These are phyloP conservation scores for Lumnitzera racemosa DNA, from an alignment of 345 rosid species.

Conservation along the genomic window DNA sequence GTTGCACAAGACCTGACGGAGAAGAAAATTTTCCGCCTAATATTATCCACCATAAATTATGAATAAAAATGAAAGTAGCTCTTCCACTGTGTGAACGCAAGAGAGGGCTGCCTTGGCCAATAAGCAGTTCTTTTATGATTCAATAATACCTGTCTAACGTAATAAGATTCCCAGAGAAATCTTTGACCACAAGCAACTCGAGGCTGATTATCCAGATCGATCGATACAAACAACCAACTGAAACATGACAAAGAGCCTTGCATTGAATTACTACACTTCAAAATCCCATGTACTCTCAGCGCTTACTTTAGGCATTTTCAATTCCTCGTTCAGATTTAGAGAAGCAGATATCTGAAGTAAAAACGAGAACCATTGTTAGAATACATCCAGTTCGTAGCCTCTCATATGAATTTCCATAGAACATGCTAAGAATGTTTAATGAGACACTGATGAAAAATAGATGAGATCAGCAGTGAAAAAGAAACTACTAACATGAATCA, in stretches of 20 bases:
- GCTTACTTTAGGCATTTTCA: slow-evolving; percentile 50
- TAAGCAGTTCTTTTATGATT: slow-evolving; percentile 5
- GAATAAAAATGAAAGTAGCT: too few relatives aligned
- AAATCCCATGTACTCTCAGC: slow-evolving; percentile 81
- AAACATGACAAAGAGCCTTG: slow-evolving; percentile 6
- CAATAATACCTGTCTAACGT: too few relatives aligned
- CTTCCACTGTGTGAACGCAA: too few relatives aligned
- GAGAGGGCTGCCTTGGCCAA: background rate
- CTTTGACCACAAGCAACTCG: background rate
- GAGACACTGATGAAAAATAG: background rate
- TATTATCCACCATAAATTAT: too few relatives aligned
- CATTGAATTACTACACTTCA: slow-evolving; percentile 32
- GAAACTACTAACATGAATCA: too few relatives aligned
- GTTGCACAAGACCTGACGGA: too few relatives aligned
- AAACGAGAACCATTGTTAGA: slow-evolving; percentile 1
- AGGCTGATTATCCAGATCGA: slow-evolving; percentile 13
- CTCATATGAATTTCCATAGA: background rate
- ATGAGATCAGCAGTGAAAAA: too few relatives aligned
- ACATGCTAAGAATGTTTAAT: background rate
- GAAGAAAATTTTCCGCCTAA: too few relatives aligned
- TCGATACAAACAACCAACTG: slow-evolving; percentile 7
- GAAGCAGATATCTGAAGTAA: slow-evolving; percentile 49
- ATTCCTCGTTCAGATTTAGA: slow-evolving; percentile 57
- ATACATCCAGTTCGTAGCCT: background rate
- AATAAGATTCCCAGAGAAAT: background rate